phyloP scores from a whole-genome alignment of 2,329 filamentous ascomycete genomes.

The Aspergillus arachidicola region DNA sequence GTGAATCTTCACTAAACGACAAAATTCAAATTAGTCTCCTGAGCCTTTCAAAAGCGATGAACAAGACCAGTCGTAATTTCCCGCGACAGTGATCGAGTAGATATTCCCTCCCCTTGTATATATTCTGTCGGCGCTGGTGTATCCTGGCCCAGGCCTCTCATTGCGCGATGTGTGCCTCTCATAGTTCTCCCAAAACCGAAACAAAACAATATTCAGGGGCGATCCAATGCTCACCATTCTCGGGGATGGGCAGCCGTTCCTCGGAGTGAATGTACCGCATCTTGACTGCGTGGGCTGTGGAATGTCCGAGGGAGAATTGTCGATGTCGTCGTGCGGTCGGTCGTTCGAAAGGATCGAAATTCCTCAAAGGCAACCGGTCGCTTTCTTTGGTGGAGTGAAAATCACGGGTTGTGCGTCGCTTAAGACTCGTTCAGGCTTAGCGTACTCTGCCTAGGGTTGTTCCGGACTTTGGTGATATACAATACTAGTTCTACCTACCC shows the following conservation, averaged over 20 bases:
- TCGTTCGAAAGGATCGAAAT: constrained; percentile 43
- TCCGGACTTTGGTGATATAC: background rate
- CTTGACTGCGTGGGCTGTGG: constrained; percentile 61
- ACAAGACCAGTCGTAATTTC: constrained; percentile 6
- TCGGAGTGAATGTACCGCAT: constrained; percentile 99
- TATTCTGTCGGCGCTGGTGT: constrained; percentile 8
- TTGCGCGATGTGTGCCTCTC: constrained; percentile 3
- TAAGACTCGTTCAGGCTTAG: constrained; percentile 42
- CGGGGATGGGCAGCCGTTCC: constrained; percentile 92
- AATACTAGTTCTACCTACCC: background rate
- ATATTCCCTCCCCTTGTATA: constrained; percentile 14
- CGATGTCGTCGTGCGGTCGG: constrained; percentile 41
- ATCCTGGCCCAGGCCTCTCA: constrained; percentile 3
- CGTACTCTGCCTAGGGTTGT: constrained; percentile 35
- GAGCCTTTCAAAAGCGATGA: constrained; percentile 6
- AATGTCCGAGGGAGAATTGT: constrained; percentile 45
- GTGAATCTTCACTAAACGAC: constrained; percentile 81
- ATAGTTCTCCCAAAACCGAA: constrained; percentile 17
- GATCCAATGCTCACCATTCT: constrained; percentile 77
- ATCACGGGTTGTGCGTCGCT: constrained; percentile 50
- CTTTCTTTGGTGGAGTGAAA: constrained; percentile 43
- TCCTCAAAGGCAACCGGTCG: constrained; percentile 31
- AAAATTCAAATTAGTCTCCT: constrained; percentile 32
- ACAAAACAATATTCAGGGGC: constrained; percentile 31
- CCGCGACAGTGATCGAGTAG: constrained; percentile 7